Conservation (phyloP, 306 rosid genomes). For the cucumber (Cucumis sativus) region DNA sequence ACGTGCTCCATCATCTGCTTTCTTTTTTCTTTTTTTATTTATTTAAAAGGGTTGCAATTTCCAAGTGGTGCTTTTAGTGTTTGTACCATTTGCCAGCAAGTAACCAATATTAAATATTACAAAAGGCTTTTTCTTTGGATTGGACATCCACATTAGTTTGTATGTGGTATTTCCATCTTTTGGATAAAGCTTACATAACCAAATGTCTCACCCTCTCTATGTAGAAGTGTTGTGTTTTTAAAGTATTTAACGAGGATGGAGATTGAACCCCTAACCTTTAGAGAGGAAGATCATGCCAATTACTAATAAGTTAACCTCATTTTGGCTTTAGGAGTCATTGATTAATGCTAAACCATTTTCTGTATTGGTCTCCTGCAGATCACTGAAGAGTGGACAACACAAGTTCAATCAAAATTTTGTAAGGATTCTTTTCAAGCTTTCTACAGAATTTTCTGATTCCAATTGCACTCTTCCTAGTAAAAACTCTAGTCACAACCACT, state of each 20-base stretch:
- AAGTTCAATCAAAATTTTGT: constrained; percentile 73
- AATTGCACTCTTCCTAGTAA: too few species aligned
- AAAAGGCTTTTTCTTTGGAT: constrained; percentile 13
- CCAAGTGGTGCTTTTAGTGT: constrained; percentile 33
- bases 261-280: too few species aligned
- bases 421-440: constrained; percentile 9
- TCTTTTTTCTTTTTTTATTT: too few species aligned
- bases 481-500: too few species aligned
- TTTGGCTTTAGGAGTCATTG: background rate
- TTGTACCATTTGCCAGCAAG: constrained; percentile 51
- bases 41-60: constrained; percentile 38
- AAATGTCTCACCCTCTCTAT: background rate
- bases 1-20: background rate
- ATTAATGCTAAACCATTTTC: background rate
- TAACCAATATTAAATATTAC: constrained; percentile 31
- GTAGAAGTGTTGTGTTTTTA: background rate
- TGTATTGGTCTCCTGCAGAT: constrained; percentile 31
- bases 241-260: background rate
- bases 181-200: background rate
- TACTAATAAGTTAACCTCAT: too few species aligned
- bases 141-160: constrained; percentile 7
- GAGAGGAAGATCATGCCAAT: too few species aligned
- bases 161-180: constrained; percentile 9
- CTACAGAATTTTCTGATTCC: background rate
- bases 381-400: constrained; percentile 76